These are phyloP conservation scores for Coemansia sp. DNA, from an alignment of 192 early-diverging fungal species.

Conservation along the genomic window DNA sequence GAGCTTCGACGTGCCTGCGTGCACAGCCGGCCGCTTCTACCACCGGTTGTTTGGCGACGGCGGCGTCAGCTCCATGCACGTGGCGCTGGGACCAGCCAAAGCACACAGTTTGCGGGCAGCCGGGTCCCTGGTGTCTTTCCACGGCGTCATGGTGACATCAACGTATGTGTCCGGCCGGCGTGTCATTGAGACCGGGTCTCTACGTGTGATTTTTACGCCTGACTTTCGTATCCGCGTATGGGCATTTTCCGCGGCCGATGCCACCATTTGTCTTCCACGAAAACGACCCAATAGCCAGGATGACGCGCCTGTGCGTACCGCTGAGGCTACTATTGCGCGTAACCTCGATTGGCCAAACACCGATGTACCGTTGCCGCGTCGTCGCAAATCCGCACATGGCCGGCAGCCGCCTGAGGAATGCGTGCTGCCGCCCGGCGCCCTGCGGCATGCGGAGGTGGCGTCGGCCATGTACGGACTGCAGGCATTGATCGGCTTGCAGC, in stretches of 20 bases:
- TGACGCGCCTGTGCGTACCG: conserved; percentile 24
- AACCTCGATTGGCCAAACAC: conserved; percentile 45
- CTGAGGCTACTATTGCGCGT: conserved; percentile 39
- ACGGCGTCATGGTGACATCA: conserved; percentile 29
- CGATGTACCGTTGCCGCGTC: conserved; percentile 13
- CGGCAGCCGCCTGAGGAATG: conserved; percentile 45
- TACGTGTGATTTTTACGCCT: conserved; percentile 37
- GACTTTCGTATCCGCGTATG: conserved; percentile 41
- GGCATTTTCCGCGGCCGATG: conserved; percentile 33
- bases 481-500: conserved; percentile 25
- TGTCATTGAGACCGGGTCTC: conserved; percentile 36
- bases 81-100: conserved; percentile 29
- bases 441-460: conserved; percentile 47
- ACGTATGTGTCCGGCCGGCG: conserved; percentile 40
- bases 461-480: conserved; percentile 26
- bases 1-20: conserved; percentile 37
- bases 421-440: conserved; percentile 23
- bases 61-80: conserved; percentile 24
- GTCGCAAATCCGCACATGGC: conserved; percentile 45
- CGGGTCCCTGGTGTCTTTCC: conserved; percentile 31
- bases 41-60: conserved; percentile 42
- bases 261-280: conserved; percentile 34
- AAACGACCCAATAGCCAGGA: conserved; percentile 33
- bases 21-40: conserved; percentile 44
- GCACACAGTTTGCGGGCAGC: conserved; percentile 11